These are phyloP conservation scores for Acanthamoeba royreba DNA, from an alignment of 208 protist species.

Conservation along the genomic window DNA sequence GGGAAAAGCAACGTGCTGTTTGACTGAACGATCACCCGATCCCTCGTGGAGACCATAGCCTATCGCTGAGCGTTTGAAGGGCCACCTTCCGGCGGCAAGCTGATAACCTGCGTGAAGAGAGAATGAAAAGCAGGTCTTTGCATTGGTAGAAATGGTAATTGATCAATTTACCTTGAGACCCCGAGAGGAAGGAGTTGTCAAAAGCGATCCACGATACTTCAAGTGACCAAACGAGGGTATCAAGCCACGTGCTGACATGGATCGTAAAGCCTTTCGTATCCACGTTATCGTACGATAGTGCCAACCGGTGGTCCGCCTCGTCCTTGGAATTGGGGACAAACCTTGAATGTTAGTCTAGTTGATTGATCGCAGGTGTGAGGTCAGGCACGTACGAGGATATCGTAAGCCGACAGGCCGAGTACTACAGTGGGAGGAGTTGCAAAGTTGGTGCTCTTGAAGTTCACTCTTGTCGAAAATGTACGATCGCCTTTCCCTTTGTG, in stretches of 20 bases:
- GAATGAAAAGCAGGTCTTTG: too few relatives aligned
- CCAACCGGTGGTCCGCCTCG: conserved; percentile 24
- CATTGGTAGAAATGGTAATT: too few relatives aligned
- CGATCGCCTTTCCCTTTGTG: conserved; percentile 39
- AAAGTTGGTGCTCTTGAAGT: neutral
- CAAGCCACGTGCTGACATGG: neutral
- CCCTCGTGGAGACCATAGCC: conserved; percentile 5
- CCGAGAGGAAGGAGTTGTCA: neutral
- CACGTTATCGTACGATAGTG: neutral
- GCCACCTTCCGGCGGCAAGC: neutral
- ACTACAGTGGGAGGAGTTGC: neutral
- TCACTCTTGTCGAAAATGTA: neutral
- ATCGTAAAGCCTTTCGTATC: neutral
- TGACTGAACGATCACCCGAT: neutral
- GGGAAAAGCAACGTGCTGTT: neutral
- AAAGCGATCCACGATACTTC: conserved; percentile 44
- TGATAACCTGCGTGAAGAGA: neutral
- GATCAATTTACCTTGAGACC: too few relatives aligned
- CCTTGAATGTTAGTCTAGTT: too few relatives aligned
- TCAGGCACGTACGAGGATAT: neutral
- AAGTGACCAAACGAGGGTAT: neutral
- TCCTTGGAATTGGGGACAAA: too few relatives aligned
- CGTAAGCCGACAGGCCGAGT: conserved; percentile 16
- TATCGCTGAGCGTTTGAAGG: neutral
- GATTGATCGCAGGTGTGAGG: neutral